Conservation (phyloP, 208 protist species). For the Leptomonas pyrrhocoris region DNA sequence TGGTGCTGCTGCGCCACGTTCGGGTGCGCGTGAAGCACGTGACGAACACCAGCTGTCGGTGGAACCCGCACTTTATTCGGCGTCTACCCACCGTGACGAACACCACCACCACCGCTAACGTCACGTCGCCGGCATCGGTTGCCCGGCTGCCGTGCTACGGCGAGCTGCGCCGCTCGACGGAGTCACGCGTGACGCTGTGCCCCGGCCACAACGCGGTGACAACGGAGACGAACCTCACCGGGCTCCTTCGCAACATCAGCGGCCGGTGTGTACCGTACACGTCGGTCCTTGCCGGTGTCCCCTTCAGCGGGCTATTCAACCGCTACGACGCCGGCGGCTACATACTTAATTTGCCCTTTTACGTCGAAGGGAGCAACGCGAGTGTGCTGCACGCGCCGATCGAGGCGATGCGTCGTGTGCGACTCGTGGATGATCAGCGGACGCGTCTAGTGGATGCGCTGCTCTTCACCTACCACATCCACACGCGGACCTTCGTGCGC, state of each 20-base stretch:
- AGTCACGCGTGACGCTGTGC: slow-evolving; percentile 1
- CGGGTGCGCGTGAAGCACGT: slow-evolving; percentile 19
- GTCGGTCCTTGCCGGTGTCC: neutral
- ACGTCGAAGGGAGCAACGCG: neutral
- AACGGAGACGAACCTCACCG: no score
- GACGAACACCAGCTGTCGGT: slow-evolving; percentile 16
- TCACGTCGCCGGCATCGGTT: no score
- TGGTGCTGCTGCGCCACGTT: slow-evolving; percentile 11
- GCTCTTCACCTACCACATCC: slow-evolving; percentile 29
- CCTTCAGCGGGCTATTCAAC: slow-evolving; percentile 2
- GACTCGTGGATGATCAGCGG: slow-evolving; percentile 12
- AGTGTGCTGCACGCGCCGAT: neutral
- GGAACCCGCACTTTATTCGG: slow-evolving; percentile 17
- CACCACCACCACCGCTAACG: neutral
- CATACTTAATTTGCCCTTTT: slow-evolving; percentile 9
- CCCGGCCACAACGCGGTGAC: no score
- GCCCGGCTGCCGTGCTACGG: slow-evolving; percentile 19
- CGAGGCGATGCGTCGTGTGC: neutral
- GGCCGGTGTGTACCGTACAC: slow-evolving; percentile 9
- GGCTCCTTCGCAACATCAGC: no score
- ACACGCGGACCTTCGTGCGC: slow-evolving; percentile 12
- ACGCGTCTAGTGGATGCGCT: slow-evolving; percentile 20
- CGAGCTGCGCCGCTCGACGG: neutral
- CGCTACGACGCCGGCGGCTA: slow-evolving; percentile 18
- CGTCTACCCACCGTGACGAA: neutral